phyloP scores from a whole-genome alignment of 805 yeast genomes.

The Pichia ethanolica region DNA sequence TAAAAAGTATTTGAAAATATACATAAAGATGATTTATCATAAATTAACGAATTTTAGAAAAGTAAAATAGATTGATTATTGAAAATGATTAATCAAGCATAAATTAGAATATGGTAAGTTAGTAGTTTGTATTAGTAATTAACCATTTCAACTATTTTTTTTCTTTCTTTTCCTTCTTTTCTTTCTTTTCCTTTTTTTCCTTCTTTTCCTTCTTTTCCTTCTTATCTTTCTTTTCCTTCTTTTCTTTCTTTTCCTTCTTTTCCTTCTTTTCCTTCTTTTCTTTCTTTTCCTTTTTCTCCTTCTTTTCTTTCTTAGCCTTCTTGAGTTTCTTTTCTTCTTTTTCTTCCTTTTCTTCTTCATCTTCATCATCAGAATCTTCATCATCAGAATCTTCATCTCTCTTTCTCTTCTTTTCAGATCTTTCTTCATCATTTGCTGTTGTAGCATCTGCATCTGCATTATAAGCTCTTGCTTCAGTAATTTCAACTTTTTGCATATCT shows the following conservation, averaged over 20 bases:
- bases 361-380: slow-evolving; percentile 18
- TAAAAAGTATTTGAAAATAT: not conserved
- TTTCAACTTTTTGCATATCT: slow-evolving; percentile 79
- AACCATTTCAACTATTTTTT: slow-evolving; percentile 19
- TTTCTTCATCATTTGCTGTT: slow-evolving; percentile 12
- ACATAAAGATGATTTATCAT: not conserved
- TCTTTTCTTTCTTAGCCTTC: slow-evolving; percentile 20
- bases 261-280: slow-evolving; percentile 28
- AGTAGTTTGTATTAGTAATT: too few species aligned
- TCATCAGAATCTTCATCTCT: slow-evolving; percentile 25
- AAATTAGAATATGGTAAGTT: too few species aligned
- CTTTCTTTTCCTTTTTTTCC: slow-evolving; percentile 17
- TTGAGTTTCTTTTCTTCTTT: slow-evolving; percentile 18
- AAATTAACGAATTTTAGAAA: too few species aligned
- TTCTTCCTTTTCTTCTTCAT: slow-evolving; percentile 17
- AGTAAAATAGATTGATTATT: too few species aligned
- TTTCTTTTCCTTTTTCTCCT: slow-evolving; percentile 22
- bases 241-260: slow-evolving; percentile 25
- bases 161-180: slow-evolving; percentile 26
- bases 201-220: slow-evolving; percentile 7
- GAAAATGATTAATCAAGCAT: too few species aligned
- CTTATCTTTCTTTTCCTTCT: slow-evolving; percentile 18
- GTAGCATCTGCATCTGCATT: slow-evolving; percentile 83
- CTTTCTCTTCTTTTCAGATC: slow-evolving; percentile 16
- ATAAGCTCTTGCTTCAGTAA: slow-evolving; percentile 79